A percentile compares a stretch with the other conserved stretches of the same genome.
Evolutionary conservation across 164 flowering plant genomes (phyloP).

Genomic region (Macadamia integrifolia): DNA sequence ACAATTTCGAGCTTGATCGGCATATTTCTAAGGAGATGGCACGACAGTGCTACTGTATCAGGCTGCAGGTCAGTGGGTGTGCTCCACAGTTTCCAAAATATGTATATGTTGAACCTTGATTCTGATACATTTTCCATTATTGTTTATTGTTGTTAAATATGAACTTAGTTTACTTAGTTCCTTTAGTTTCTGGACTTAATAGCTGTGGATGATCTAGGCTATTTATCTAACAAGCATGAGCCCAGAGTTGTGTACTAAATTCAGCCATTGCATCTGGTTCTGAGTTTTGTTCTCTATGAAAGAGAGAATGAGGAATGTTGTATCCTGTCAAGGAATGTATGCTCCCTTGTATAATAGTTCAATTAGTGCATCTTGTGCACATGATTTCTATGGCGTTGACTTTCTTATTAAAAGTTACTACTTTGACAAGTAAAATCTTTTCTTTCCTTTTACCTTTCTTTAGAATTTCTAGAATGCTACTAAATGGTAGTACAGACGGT

Average conservation of each 20-base stretch:
- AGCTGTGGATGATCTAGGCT: neutral
- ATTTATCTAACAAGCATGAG: neutral
- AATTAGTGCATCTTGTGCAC: neutral
- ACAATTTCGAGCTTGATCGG: no score
- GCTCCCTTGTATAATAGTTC: no score
- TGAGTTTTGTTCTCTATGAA: conserved; percentile 1
- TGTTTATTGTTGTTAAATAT: conserved; percentile 1
- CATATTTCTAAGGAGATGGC: no score
- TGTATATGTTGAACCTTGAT: neutral
- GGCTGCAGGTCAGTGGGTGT: neutral
- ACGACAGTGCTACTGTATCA: no score
- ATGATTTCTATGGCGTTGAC: no score
- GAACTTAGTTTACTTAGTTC: neutral
- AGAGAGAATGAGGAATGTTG: neutral
- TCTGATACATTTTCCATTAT: neutral
- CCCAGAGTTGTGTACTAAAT: neutral
- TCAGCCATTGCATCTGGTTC: neutral
- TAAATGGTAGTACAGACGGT: no score
- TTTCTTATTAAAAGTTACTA: no score
- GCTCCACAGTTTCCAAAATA: neutral
- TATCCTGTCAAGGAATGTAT: conserved; percentile 2
- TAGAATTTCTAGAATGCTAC: no score
- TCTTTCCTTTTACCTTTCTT: no score
- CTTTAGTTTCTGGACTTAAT: neutral
- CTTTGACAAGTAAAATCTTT: no score